Conservation (phyloP, 257 asterid species). For the Galeopsis tetrahit region DNA sequence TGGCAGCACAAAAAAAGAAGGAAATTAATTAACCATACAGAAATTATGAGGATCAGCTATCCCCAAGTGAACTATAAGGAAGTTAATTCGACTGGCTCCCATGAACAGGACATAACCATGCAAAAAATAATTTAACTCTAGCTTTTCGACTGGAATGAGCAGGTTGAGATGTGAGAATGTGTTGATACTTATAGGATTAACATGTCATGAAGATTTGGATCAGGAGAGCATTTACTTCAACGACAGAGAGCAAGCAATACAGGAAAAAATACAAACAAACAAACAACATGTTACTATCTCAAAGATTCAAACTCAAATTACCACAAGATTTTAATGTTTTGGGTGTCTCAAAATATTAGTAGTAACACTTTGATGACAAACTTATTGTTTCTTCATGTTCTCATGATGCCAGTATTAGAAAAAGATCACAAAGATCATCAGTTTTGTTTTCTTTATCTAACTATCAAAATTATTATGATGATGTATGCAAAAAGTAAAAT, state of each 20-base stretch:
- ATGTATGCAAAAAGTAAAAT: background rate
- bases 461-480: constrained; percentile 8
- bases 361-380: background rate
- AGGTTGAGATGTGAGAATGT: constrained; percentile 8
- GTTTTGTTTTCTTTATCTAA: background rate
- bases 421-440: constrained; percentile 4
- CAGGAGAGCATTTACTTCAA: constrained; percentile 16
- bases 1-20: constrained; percentile 31
- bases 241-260: constrained; percentile 9
- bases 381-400: constrained; percentile 3
- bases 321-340: background rate
- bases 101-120: background rate
- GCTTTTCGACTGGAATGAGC: constrained; percentile 10
- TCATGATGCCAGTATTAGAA: constrained; percentile 14
- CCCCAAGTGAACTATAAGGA: constrained; percentile 9
- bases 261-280: background rate
- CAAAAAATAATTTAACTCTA: constrained; percentile 4
- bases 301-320: constrained; percentile 1
- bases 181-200: background rate
- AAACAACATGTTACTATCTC: constrained; percentile 9
- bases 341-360: background rate
- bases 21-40: constrained; percentile 32
- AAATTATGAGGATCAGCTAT: constrained; percentile 11
- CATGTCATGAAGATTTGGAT: background rate
- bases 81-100: constrained; percentile 10